These are phyloP conservation scores for Cercis canadensis DNA, from an alignment of 306 rosid genomes.

Conservation along the genomic window DNA sequence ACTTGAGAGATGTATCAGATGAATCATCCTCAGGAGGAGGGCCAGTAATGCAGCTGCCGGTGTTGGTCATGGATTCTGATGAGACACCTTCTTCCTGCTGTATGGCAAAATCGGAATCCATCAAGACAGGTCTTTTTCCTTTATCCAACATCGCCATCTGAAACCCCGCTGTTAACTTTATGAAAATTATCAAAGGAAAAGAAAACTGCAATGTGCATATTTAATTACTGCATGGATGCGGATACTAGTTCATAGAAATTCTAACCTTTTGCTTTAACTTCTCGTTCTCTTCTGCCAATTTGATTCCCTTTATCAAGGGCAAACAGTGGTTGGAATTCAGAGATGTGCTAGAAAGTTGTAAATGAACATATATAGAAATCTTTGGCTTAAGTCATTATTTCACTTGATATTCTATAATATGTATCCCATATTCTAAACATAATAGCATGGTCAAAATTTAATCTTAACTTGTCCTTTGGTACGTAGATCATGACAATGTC, in stretches of 20 bases:
- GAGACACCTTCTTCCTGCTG: constrained; percentile 36
- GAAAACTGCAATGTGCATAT: background rate
- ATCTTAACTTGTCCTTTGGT: no score
- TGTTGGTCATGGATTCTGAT: constrained; percentile 36
- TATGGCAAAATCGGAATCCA: constrained; percentile 15
- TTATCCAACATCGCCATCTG: constrained; percentile 26
- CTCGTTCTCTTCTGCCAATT: constrained; percentile 41
- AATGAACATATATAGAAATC: constrained; percentile 2
- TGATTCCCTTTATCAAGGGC: constrained; percentile 13
- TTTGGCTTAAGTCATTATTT: constrained; percentile 1
- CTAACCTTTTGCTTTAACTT: constrained; percentile 34
- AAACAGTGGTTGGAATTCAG: constrained; percentile 2
- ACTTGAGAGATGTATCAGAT: constrained; percentile 40
- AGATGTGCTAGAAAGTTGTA: background rate
- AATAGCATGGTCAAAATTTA: no score
- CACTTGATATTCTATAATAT: background rate
- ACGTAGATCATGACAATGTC: no score
- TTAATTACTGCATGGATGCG: no score
- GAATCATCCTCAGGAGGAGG: constrained; percentile 40
- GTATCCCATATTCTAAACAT: no score
- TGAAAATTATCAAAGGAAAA: background rate
- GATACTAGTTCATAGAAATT: no score
- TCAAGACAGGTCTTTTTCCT: background rate
- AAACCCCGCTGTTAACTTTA: no score
- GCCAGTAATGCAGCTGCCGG: constrained; percentile 39